These are phyloP conservation scores for Acacia crassicarpa DNA, from an alignment of 306 rosid species.

Conservation along the genomic window DNA sequence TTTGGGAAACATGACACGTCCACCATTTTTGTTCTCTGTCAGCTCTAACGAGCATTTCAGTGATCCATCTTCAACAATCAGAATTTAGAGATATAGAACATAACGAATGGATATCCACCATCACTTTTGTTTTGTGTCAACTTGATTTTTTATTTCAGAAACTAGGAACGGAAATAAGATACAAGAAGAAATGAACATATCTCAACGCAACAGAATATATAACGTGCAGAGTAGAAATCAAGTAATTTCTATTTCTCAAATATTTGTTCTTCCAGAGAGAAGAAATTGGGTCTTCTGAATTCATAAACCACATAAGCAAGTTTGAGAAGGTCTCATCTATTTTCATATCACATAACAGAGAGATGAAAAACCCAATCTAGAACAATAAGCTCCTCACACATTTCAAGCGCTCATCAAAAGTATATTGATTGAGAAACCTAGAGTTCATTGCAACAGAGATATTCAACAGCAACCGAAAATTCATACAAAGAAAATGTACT, in stretches of 20 bases:
- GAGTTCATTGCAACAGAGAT: background rate
- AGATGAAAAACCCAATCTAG: constrained; percentile 19
- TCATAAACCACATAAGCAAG: background rate
- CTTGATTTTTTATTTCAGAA: background rate
- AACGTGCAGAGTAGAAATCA: background rate
- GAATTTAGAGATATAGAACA: background rate
- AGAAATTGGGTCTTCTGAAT: background rate
- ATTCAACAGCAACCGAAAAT: constrained; percentile 9
- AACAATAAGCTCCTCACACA: background rate
- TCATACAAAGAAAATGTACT: background rate
- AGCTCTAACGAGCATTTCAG: background rate
- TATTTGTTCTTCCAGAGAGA: background rate
- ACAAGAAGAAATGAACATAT: background rate
- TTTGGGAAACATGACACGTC: background rate
- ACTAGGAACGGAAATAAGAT: background rate
- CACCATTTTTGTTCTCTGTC: background rate
- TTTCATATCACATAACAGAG: background rate
- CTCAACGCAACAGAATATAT: background rate
- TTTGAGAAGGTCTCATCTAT: background rate
- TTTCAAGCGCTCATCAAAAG: background rate
- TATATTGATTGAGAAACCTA: background rate
- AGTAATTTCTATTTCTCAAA: background rate
- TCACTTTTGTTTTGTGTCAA: background rate
- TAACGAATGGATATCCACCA: background rate
- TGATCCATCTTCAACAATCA: background rate